Evolutionary conservation across 768 basidiomycete species (phyloP).

Genomic region (Rhizopogon vesiculosus): DNA sequence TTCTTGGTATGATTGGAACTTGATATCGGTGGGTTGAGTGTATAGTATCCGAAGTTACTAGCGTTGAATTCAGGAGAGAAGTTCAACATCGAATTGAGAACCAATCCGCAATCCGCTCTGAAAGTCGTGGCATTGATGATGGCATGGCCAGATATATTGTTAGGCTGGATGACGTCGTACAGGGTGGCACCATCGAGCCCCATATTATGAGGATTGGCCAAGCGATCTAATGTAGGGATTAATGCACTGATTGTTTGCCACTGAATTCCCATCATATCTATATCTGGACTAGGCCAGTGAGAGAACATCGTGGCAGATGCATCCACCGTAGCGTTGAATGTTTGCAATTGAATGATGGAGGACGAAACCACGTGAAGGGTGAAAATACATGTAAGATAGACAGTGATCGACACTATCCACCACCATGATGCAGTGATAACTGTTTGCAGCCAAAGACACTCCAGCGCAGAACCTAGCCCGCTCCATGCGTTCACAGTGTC

Average conservation of each 20-base stretch:
- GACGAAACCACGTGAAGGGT: constrained; percentile 16
- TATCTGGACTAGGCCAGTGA: constrained; percentile 5
- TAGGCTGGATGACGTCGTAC: constrained; percentile 6
- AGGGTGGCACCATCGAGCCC: constrained; percentile 10
- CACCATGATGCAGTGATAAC: constrained; percentile 6
- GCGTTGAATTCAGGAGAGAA: background rate
- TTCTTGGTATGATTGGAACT: constrained; percentile 1
- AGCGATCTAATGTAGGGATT: background rate
- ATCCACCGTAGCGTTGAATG: constrained; percentile 4
- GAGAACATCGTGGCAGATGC: background rate
- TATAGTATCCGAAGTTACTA: background rate
- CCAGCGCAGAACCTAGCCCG: constrained; percentile 15
- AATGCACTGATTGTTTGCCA: constrained; percentile 1
- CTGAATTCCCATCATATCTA: background rate
- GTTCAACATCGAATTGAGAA: background rate
- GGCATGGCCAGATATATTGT: background rate
- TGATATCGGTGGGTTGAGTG: background rate
- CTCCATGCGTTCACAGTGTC: constrained; percentile 16
- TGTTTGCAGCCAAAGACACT: constrained; percentile 12
- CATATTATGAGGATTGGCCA: background rate
- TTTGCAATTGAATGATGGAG: constrained; percentile 15
- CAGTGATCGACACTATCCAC: constrained; percentile 8
- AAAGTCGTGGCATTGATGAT: constrained; percentile 11
- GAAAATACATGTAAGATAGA: constrained; percentile 15
- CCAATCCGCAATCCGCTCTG: constrained; percentile 4